Percentiles rank a stretch among this genome's conserved stretches.
Evolutionary conservation across 2,329 filamentous ascomycete genomes (phyloP).

Genomic region (Pyrenophora tritici-repentis): DNA sequence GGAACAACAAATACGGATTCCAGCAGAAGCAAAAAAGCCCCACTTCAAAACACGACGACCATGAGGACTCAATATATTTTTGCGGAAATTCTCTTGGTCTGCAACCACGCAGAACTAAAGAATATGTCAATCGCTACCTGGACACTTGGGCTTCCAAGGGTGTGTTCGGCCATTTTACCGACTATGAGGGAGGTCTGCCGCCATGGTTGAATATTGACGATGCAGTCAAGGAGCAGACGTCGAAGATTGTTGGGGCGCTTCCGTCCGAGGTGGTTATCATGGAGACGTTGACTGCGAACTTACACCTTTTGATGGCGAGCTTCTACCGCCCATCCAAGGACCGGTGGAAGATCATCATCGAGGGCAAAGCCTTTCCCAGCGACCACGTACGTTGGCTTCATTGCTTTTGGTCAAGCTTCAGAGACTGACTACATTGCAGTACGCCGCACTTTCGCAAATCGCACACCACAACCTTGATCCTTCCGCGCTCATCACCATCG

Average conservation of each 20-base stretch:
- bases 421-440: slow-evolving; percentile 54
- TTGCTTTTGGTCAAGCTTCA: neutral
- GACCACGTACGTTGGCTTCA: slow-evolving; percentile 64
- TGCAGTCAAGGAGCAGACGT: slow-evolving; percentile 70
- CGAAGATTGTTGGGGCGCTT: slow-evolving; percentile 74
- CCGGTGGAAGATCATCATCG: slow-evolving; percentile 80
- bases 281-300: slow-evolving; percentile 81
- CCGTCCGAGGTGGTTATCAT: slow-evolving; percentile 80
- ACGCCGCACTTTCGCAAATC: slow-evolving; percentile 82
- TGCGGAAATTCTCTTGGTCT: slow-evolving; percentile 89
- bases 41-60: slow-evolving; percentile 30
- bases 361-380: slow-evolving; percentile 87
- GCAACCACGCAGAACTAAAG: slow-evolving; percentile 71
- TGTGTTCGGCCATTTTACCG: slow-evolving; percentile 80
- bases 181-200: slow-evolving; percentile 68
- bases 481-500: slow-evolving; percentile 74
- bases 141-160: slow-evolving; percentile 84
- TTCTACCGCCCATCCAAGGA: slow-evolving; percentile 74
- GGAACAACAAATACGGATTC: slow-evolving; percentile 58
- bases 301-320: slow-evolving; percentile 81
- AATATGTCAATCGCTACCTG: slow-evolving; percentile 73
- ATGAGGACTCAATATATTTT: slow-evolving; percentile 70
- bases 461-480: slow-evolving; percentile 68
- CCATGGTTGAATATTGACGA: slow-evolving; percentile 82
- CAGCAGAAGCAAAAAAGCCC: slow-evolving; percentile 9